phyloP scores from a whole-genome alignment of 1,284 basidiomycete species.

The Hortiboletus rubellus region DNA sequence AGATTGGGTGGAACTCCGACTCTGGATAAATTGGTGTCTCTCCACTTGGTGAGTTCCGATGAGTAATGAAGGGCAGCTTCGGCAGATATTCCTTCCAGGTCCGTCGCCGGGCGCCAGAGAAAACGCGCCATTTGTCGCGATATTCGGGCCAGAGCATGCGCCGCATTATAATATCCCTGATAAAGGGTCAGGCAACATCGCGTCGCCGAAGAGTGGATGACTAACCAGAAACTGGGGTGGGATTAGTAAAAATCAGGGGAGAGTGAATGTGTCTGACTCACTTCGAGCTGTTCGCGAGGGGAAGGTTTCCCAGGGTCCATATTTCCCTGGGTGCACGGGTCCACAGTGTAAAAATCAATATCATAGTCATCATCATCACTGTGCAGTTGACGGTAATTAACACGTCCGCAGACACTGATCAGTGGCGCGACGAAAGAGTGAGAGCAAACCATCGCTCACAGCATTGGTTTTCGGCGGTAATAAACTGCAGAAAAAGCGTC shows the following conservation, averaged over 20 bases:
- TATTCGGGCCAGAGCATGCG: slow-evolving; percentile 77
- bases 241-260: slow-evolving; percentile 14
- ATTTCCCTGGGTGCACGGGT: slow-evolving; percentile 52
- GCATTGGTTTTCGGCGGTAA: slow-evolving; percentile 58
- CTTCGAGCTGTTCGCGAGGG: slow-evolving; percentile 75
- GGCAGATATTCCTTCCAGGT: slow-evolving; percentile 73
- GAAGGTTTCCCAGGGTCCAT: slow-evolving; percentile 53
- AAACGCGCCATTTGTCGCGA: slow-evolving; percentile 76
- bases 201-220: slow-evolving; percentile 32
- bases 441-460: slow-evolving; percentile 54
- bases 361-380: slow-evolving; percentile 67
- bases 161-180: slow-evolving; percentile 77
- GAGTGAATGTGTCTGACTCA: slow-evolving; percentile 33
- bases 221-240: slow-evolving; percentile 41
- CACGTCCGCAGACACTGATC: slow-evolving; percentile 45
- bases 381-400: slow-evolving; percentile 31
- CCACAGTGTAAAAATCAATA: slow-evolving; percentile 78
- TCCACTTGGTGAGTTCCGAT: slow-evolving; percentile 69
- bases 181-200: slow-evolving; percentile 9
- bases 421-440: slow-evolving; percentile 26
- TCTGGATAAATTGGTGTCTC: slow-evolving; percentile 68
- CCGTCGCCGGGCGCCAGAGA: slow-evolving; percentile 75
- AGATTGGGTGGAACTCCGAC: slow-evolving; percentile 86
- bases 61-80: slow-evolving; percentile 61
- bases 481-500: slow-evolving; percentile 62